Conservation (phyloP, 202 grass and related monocot species). For the Zoysia matrella region DNA sequence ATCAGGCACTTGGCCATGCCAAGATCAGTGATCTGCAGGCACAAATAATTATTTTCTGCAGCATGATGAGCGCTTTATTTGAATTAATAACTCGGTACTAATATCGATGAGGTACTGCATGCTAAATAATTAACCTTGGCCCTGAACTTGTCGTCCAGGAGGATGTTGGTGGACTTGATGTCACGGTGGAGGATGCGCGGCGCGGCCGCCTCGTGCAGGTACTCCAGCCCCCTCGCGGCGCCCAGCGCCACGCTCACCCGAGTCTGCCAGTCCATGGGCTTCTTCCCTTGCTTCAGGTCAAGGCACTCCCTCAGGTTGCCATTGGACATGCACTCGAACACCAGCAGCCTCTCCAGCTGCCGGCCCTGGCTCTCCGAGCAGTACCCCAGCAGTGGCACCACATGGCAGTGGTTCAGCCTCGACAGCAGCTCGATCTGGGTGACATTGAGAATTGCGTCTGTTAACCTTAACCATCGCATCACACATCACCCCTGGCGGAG, state of each 20-base stretch:
- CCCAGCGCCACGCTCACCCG: conserved; percentile 77
- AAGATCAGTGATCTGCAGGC: conserved; percentile 82
- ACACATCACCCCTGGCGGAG: no score
- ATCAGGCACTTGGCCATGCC: conserved; percentile 95
- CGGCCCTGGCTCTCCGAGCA: conserved; percentile 80
- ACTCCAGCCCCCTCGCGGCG: conserved; percentile 84
- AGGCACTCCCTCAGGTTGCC: conserved; percentile 94
- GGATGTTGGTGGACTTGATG: conserved; percentile 98
- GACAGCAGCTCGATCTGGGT: conserved; percentile 90
- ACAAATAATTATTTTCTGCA: background rate
- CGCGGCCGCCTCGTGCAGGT: conserved; percentile 94
- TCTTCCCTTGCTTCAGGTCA: conserved; percentile 64
- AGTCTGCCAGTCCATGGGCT: conserved; percentile 84
- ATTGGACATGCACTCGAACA: conserved; percentile 88
- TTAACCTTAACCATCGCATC: no score
- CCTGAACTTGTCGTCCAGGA: conserved; percentile 50
- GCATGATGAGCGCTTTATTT: background rate
- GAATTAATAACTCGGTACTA: no score
- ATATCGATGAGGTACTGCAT: no score
- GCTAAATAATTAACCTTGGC: conserved; percentile 50
- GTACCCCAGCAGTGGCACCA: conserved; percentile 91
- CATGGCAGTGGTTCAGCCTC: conserved; percentile 91
- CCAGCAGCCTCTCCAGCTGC: conserved; percentile 83
- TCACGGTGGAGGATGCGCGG: conserved; percentile 91
- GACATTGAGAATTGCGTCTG: background rate